These are phyloP conservation scores for Hirschfeldia incana DNA, from an alignment of 345 rosid genomes.

Conservation along the genomic window DNA sequence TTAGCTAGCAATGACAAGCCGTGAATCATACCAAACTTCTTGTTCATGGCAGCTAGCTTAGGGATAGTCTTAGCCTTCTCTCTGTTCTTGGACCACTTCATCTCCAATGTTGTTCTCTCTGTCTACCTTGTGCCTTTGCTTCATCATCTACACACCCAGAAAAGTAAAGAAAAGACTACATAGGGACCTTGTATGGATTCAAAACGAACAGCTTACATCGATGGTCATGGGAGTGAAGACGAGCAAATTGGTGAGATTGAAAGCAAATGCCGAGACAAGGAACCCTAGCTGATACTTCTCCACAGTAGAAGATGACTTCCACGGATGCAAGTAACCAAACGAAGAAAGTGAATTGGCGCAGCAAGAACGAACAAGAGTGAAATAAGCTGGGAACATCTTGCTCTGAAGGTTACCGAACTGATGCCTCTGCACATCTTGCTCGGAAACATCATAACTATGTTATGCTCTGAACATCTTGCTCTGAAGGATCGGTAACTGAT, in stretches of 20 bases:
- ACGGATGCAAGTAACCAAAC: conserved; percentile 87
- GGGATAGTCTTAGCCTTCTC: conserved; percentile 82
- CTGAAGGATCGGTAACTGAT: too few species aligned
- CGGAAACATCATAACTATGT: too few species aligned
- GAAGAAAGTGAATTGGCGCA: conserved; percentile 67
- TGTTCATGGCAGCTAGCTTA: conserved; percentile 93
- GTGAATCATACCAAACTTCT: conserved; percentile 99
- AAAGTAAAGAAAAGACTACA: not conserved
- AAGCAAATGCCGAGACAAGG: conserved; percentile 71
- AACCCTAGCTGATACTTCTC: conserved; percentile 97
- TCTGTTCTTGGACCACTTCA: conserved; percentile 81
- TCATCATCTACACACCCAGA: conserved; percentile 72
- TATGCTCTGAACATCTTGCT: too few species aligned
- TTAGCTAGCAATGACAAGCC: conserved; percentile 92
- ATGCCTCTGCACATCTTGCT: conserved; percentile 58
- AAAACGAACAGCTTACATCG: conserved; percentile 47
- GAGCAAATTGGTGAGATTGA: conserved; percentile 81
- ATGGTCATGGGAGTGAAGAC: conserved; percentile 95
- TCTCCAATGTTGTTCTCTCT: conserved; percentile 72
- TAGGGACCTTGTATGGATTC: not conserved
- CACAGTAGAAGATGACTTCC: conserved; percentile 65
- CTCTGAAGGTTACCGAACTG: conserved; percentile 90
- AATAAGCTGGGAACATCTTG: conserved; percentile 99
- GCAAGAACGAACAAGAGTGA: conserved; percentile 71
- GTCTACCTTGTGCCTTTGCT: conserved; percentile 95